Evolutionary conservation across 2,329 filamentous ascomycete genomes (phyloP), one percentile per base, ranked within the genome.

Genomic region (Ascochyta rabiei): DNA sequence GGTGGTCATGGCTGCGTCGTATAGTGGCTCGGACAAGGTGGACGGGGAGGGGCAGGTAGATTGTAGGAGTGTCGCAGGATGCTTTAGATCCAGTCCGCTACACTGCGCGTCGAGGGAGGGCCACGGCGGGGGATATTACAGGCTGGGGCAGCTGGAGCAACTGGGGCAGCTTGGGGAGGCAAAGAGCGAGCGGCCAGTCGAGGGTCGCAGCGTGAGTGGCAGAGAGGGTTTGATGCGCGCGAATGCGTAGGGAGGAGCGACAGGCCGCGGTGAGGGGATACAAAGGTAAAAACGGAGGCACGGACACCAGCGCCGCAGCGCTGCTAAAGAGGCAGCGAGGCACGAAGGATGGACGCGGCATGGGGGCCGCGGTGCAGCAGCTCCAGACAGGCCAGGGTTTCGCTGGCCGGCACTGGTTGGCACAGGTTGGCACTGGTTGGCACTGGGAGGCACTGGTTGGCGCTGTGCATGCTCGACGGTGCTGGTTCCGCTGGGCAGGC

Each of bases 1-100:
- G 64, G 79, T 78, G 55, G 77, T 78, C 79, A 81, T 81, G 69
- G 66, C 70, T 65, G 60, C 62, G 64, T 61, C 47, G 62, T 59
- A 64, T 55, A 42, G 45, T 56, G 53, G 53, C 48, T 45, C 51
- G 59, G 53, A 57, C 56, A 42, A 55, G 57, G 49, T 16, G 38
- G 41, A 48, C 43, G 41, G 56, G 52, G 54, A 57, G 68, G 57
- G 57, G 60, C 57, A 57, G 59, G 46, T 57, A 66, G 66, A 71
- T 67, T 70, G 67, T 68, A 68, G 69, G 70, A 71, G 68, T 67
- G 68, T 67, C 60, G 69, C 68, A 73, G 68, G 57, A 63, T 63
- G 65, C 61, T 64, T 61, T 65, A 63, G 64, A 58, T 40, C 35
- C 43, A 66, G 63, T 65, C 65, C 67, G 71, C 66, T 64, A 75